Evolutionary conservation across 129 eudicot species (phyloP).

Genomic region (Pittosporum tobira): DNA sequence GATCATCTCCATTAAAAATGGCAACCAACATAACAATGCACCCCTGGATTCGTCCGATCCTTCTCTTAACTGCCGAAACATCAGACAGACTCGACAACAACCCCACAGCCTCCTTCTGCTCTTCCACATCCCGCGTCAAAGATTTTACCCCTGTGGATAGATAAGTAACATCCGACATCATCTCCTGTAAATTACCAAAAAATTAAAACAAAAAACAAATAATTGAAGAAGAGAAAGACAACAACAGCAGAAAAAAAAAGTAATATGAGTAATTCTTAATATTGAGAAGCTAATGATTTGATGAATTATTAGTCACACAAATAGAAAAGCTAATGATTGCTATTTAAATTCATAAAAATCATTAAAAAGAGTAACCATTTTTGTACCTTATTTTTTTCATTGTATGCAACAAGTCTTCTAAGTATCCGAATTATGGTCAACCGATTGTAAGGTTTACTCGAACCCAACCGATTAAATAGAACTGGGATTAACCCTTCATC

Average conservation of each 20-base stretch:
- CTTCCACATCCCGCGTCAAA: conserved; percentile 57
- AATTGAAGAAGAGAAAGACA: not conserved
- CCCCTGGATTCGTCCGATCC: conserved; percentile 82
- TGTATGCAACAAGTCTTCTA: conserved; percentile 35
- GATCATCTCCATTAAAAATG: conserved; percentile 60
- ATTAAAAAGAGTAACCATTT: no score
- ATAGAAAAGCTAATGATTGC: no score
- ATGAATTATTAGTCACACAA: no score
- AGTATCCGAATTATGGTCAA: conserved; percentile 44
- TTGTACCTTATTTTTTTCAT: conserved; percentile 55
- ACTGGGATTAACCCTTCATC: conserved; percentile 50
- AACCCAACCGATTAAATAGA: conserved; percentile 44
- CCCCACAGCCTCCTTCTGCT: conserved; percentile 82
- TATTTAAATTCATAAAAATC: no score
- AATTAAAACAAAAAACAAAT: conserved; percentile 5
- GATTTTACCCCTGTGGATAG: conserved; percentile 66
- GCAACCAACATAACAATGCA: conserved; percentile 86
- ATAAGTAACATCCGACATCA: conserved; percentile 54
- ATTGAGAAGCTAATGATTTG: no score
- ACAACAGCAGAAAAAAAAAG: not conserved
- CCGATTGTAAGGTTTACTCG: conserved; percentile 47
- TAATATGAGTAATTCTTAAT: no score
- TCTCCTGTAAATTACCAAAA: conserved; percentile 41
- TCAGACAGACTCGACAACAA: conserved; percentile 49
- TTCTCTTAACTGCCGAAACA: conserved; percentile 46